Evolutionary conservation across 768 basidiomycete genomes (phyloP).

Genomic region (Suillus decipiens): DNA sequence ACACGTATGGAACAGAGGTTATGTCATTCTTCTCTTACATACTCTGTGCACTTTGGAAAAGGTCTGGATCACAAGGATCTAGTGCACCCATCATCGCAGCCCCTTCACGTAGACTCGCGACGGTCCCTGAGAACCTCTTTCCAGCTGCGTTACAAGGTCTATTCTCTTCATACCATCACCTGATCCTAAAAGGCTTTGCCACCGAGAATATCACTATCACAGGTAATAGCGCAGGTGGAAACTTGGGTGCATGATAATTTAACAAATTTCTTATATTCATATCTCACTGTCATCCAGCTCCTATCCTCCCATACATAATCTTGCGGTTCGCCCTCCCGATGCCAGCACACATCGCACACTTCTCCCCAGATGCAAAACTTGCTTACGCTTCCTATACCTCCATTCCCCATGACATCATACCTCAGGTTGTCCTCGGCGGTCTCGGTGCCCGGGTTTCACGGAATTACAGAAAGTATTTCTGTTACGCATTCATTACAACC

Average conservation of each 20-base stretch:
- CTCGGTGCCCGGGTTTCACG: no score
- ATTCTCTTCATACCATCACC: slow-evolving; percentile 25
- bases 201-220: slow-evolving; percentile 20
- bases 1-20: no score
- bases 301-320: slow-evolving; percentile 26
- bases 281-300: slow-evolving; percentile 13
- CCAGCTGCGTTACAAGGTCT: slow-evolving; percentile 28
- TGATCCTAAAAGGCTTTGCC: slow-evolving; percentile 24
- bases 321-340: slow-evolving; percentile 46
- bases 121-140: slow-evolving; percentile 22
- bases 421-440: no score
- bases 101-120: slow-evolving; percentile 27
- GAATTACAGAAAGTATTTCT: no score
- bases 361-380: slow-evolving; percentile 43
- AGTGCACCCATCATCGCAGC: slow-evolving; percentile 19
- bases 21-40: slow-evolving; percentile 10
- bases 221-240: slow-evolving; percentile 31
- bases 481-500: no score
- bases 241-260: slow-evolving; percentile 17
- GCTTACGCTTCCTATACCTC: slow-evolving; percentile 15
- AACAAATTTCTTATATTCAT: background rate
- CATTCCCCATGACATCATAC: slow-evolving; percentile 13
- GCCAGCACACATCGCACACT: slow-evolving; percentile 56
- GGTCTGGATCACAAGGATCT: background rate
- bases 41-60: background rate